phyloP scores from a whole-genome alignment of 139 green algal genomes.

The Chlamydomonas sphaeroides region DNA sequence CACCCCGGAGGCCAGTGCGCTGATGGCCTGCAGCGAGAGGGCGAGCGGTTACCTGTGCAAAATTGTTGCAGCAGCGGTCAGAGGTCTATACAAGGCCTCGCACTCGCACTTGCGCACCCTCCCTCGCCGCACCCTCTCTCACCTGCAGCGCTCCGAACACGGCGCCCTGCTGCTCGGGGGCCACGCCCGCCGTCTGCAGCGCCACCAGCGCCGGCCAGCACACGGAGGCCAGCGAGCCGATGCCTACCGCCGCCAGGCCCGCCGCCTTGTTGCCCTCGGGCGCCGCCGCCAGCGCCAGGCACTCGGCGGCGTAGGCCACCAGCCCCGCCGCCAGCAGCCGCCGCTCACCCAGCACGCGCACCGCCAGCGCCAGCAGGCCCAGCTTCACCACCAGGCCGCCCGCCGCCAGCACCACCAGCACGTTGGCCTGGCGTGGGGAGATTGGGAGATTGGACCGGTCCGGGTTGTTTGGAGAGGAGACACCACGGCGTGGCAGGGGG shows the following conservation, averaged over 20 bases:
- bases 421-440: conserved; percentile 37
- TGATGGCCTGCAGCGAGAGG: conserved; percentile 64
- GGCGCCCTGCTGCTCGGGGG: conserved; percentile 48
- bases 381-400: conserved; percentile 77
- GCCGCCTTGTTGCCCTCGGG: conserved; percentile 41
- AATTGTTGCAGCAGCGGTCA: not conserved
- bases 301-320: conserved; percentile 42
- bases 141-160: conserved; percentile 74
- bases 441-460: not conserved
- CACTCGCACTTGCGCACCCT: too few relatives aligned
- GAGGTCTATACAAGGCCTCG: too few relatives aligned
- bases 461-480: too few relatives aligned
- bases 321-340: conserved; percentile 64
- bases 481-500: too few relatives aligned
- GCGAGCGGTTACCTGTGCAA: not conserved
- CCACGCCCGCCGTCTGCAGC: conserved; percentile 71
- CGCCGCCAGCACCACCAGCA: conserved; percentile 72
- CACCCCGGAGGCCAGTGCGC: conserved; percentile 69
- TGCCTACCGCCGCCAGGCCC: conserved; percentile 44
- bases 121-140: not conserved
- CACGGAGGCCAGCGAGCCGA: conserved; percentile 59
- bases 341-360: conserved; percentile 63
- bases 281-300: conserved; percentile 55
- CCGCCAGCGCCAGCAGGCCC: conserved; percentile 64
- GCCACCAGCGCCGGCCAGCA: conserved; percentile 69